Conservation (phyloP, 78 protist genomes). For the Chrysochromulina tobinii region DNA sequence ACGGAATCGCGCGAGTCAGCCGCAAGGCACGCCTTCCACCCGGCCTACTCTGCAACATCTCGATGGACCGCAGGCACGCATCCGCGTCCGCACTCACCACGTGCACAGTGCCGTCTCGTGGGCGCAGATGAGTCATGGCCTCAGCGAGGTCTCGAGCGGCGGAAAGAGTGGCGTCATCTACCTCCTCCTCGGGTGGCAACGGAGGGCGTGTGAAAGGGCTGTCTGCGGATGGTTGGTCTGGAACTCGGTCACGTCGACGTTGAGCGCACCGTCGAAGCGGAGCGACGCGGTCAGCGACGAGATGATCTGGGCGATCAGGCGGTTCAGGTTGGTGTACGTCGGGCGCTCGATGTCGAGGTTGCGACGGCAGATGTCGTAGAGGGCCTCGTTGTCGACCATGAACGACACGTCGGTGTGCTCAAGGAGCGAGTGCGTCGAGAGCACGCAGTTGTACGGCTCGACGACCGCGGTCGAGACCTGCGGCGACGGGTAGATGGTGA, state of each 20-base stretch:
- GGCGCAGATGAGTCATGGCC: too few species aligned
- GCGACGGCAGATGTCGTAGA: conserved; percentile 68
- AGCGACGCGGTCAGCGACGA: conserved; percentile 95
- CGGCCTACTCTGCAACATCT: too few species aligned
- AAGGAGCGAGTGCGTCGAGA: conserved; percentile 90
- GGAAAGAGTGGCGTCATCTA: too few species aligned
- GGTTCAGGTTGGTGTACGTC: conserved; percentile 95
- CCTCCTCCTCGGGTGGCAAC: too few species aligned
- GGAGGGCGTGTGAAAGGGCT: too few species aligned
- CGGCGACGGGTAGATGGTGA: conserved; percentile 85
- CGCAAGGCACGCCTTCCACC: too few species aligned
- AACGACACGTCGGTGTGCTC: conserved; percentile 90
- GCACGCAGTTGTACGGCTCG: conserved; percentile 94
- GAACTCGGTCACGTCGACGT: conserved; percentile 95
- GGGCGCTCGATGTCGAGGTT: conserved; percentile 82
- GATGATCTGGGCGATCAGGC: conserved; percentile 93
- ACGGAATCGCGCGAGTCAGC: too few species aligned
- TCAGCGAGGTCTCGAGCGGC: too few species aligned
- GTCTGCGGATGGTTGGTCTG: too few species aligned
- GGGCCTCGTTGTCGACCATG: conserved; percentile 93
- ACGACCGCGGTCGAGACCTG: conserved; percentile 89
- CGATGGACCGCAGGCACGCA: too few species aligned
- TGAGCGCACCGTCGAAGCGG: conserved; percentile 98
- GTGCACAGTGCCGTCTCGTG: too few species aligned
- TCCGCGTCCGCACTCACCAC: too few species aligned